These are phyloP conservation scores for Cercophora sp. DNA, from an alignment of 495 filamentous ascomycete species.

Conservation along the genomic window DNA sequence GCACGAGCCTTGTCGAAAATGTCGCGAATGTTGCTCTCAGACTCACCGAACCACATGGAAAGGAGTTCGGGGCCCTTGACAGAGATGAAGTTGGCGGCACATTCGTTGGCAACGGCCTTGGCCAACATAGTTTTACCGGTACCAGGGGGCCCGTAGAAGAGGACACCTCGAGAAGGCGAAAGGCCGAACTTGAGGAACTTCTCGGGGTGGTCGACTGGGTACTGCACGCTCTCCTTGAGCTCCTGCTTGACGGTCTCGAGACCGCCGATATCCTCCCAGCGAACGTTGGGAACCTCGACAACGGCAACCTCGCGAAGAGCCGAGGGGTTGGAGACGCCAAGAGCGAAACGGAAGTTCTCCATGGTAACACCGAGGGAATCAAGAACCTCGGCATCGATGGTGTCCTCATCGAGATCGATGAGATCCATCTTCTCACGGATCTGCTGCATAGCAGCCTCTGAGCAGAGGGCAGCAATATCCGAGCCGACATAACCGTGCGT, in stretches of 20 bases:
- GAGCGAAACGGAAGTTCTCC: slow-evolving; percentile 99
- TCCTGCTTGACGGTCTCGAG: slow-evolving; percentile 98
- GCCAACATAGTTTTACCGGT: slow-evolving; percentile 99
- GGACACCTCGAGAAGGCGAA: slow-evolving; percentile 93
- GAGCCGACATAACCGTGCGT: slow-evolving; percentile 99
- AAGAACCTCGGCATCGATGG: slow-evolving; percentile 96
- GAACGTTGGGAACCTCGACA: slow-evolving; percentile 97
- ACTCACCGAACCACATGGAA: slow-evolving; percentile 99
- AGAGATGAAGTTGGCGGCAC: slow-evolving; percentile 98
- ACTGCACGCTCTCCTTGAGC: slow-evolving; percentile 98
- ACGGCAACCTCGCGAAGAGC: slow-evolving; percentile 98
- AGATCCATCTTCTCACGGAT: slow-evolving; percentile 99
- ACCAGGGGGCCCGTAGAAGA: slow-evolving; percentile 98
- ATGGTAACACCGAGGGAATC: slow-evolving; percentile 98
- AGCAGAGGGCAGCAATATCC: slow-evolving; percentile 97
- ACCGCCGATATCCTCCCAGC: slow-evolving; percentile 99
- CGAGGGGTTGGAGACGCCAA: slow-evolving; percentile 97
- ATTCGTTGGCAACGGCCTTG: slow-evolving; percentile 99
- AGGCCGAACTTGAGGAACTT: slow-evolving; percentile 99
- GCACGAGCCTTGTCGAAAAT: slow-evolving; percentile 99
- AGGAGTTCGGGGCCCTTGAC: slow-evolving; percentile 97
- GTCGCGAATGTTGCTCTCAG: slow-evolving; percentile 98
- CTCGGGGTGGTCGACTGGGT: slow-evolving; percentile 98
- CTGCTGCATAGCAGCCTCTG: slow-evolving; percentile 99
- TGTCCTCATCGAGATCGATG: slow-evolving; percentile 98